Conservation (phyloP, 2,329 filamentous ascomycete genomes). For the Herpotrichia juniperi region DNA sequence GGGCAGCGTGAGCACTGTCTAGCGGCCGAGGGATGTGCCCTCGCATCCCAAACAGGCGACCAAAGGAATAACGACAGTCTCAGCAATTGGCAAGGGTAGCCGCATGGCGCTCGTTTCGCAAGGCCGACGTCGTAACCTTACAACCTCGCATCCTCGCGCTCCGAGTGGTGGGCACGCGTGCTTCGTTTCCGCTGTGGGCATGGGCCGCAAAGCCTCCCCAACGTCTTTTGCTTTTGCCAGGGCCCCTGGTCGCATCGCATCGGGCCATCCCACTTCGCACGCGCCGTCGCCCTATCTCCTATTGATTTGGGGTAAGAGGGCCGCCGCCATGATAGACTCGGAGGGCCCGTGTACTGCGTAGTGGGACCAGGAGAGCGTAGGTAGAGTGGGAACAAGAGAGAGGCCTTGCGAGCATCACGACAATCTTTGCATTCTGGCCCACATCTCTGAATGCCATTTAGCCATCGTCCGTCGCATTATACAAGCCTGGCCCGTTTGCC, state of each 20-base stretch:
- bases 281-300: constrained; percentile 1
- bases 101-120: not conserved
- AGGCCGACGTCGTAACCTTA: not conserved
- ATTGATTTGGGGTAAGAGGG: not conserved
- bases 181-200: not conserved
- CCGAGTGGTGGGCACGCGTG: not conserved
- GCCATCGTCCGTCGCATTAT: constrained; percentile 5
- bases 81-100: not conserved
- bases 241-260: not conserved
- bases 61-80: not conserved
- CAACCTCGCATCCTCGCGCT: not conserved
- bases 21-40: not conserved
- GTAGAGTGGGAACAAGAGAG: not conserved
- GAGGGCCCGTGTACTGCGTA: not conserved
- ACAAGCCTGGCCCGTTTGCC: not conserved
- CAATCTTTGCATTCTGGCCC: not conserved
- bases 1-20: constrained; percentile 5
- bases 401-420: not conserved
- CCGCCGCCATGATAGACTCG: not conserved
- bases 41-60: not conserved
- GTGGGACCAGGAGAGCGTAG: not conserved
- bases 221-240: constrained; percentile 3
- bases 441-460: constrained; percentile 3
- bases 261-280: not conserved
- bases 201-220: not conserved